These are phyloP conservation scores for Glycine tomentella DNA, from an alignment of 306 rosid species.

Conservation along the genomic window DNA sequence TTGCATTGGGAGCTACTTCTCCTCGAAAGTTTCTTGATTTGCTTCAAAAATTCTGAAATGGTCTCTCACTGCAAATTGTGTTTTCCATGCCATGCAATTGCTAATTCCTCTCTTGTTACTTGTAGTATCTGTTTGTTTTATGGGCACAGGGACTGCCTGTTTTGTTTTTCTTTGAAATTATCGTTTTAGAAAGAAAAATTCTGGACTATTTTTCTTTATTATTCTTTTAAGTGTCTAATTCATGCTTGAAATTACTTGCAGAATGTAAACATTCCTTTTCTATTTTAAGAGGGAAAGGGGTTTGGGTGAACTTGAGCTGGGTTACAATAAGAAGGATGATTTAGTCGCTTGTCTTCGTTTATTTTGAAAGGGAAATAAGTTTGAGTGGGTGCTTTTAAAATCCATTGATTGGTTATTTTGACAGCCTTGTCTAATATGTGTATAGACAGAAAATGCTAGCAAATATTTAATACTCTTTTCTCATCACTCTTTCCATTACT, in stretches of 20 bases:
- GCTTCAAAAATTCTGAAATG: constrained; percentile 13
- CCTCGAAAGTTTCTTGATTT: constrained; percentile 1
- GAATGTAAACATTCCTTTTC: not conserved
- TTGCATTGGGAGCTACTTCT: constrained; percentile 30
- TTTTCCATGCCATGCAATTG: constrained; percentile 17
- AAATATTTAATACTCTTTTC: not conserved
- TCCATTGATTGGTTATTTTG: constrained; percentile 6
- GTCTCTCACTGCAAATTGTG: not conserved
- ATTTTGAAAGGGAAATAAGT: constrained; percentile 21
- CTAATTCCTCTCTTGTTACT: constrained; percentile 1
- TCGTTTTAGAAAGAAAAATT: constrained; percentile 11
- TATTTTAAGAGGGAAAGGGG: not conserved
- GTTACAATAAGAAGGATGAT: constrained; percentile 33
- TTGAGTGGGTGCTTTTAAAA: constrained; percentile 24
- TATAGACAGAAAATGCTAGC: not conserved
- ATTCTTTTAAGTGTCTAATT: constrained; percentile 15
- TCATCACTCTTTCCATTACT: not conserved
- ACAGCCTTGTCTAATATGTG: constrained; percentile 9
- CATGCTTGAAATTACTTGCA: constrained; percentile 9
- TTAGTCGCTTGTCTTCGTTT: constrained; percentile 9
- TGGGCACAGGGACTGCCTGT: constrained; percentile 20
- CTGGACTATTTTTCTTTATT: constrained; percentile 29
- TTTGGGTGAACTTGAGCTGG: not conserved
- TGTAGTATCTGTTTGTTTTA: not conserved
- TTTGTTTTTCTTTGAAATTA: constrained; percentile 28